A percentile compares a stretch with the other conserved stretches of the same genome.
Evolutionary conservation across 73 alveolate species (phyloP).

Genomic region (Blepharisma japonicum): DNA sequence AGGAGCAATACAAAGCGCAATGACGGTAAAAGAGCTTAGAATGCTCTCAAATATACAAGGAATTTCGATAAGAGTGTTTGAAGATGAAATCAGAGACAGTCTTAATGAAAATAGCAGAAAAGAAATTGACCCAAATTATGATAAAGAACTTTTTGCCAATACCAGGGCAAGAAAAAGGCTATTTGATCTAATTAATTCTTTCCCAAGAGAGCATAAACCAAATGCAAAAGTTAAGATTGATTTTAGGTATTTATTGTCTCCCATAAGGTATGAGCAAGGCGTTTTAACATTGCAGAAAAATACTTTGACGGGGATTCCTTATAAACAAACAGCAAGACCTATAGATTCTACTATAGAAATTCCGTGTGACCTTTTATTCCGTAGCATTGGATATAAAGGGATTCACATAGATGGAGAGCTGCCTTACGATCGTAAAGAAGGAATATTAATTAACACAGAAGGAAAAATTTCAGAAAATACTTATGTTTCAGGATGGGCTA

Average conservation of each 20-base stretch:
- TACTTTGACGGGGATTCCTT: slow-evolving; percentile 30
- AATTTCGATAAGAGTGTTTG: slow-evolving; percentile 18
- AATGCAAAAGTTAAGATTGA: slow-evolving; percentile 32
- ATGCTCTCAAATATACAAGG: slow-evolving; percentile 26
- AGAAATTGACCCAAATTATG: neutral
- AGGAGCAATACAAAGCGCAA: slow-evolving; percentile 50
- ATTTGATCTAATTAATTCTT: slow-evolving; percentile 32
- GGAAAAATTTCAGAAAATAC: slow-evolving; percentile 46
- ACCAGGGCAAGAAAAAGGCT: slow-evolving; percentile 47
- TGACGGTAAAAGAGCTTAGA: slow-evolving; percentile 47
- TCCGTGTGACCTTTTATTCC: slow-evolving; percentile 43
- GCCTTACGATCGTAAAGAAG: slow-evolving; percentile 40
- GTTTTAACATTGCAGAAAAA: slow-evolving; percentile 20
- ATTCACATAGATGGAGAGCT: slow-evolving; percentile 34
- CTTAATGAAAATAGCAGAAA: slow-evolving; percentile 22
- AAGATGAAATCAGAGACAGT: slow-evolving; percentile 35
- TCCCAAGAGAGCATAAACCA: slow-evolving; percentile 11
- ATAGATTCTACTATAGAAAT: neutral
- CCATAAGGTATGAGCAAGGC: slow-evolving; percentile 1
- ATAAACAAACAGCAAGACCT: slow-evolving; percentile 25
- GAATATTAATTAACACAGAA: slow-evolving; percentile 34
- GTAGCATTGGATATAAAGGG: slow-evolving; percentile 51
- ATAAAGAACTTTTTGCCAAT: too few species aligned
- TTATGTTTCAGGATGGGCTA: slow-evolving; percentile 86
- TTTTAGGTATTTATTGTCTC: slow-evolving; percentile 34